A percentile compares a stretch with the other conserved stretches of the same genome.
Conservation (phyloP, 805 yeast species). For the Cyberlindnera samutprakarnensis region DNA sequence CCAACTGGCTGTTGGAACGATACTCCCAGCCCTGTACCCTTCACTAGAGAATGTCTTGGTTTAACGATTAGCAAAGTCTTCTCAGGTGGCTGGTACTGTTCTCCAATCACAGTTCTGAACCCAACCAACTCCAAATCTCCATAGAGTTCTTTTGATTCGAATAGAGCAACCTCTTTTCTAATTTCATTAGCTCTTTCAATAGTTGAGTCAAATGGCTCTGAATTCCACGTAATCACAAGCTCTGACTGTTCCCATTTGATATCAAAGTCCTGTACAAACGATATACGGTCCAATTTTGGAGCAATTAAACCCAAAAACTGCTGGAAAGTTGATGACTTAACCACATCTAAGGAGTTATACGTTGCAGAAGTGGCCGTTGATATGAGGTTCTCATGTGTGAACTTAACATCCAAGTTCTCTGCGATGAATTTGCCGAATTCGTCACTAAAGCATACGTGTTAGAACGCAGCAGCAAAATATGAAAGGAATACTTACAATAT, state of each 20-base stretch:
- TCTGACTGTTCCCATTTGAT: constrained; percentile 9
- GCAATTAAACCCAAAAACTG: constrained; percentile 11
- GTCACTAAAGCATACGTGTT: constrained; percentile 8
- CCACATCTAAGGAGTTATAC: constrained; percentile 7
- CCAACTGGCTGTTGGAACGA: constrained; percentile 25
- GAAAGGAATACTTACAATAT: constrained; percentile 7
- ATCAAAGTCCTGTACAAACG: constrained; percentile 16
- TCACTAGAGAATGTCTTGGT: constrained; percentile 14
- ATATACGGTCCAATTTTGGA: constrained; percentile 12
- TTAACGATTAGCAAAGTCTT: constrained; percentile 18
- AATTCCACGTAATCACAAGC: constrained; percentile 14
- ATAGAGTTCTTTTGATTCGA: constrained; percentile 10
- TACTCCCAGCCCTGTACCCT: constrained; percentile 8
- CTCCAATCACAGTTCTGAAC: constrained; percentile 11
- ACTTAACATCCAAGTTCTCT: constrained; percentile 7
- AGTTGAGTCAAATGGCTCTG: constrained; percentile 14
- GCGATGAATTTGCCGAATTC: constrained; percentile 12
- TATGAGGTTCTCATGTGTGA: constrained; percentile 9
- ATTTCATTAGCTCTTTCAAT: constrained; percentile 5
- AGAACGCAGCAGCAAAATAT: not conserved
- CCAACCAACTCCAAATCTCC: constrained; percentile 20
- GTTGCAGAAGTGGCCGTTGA: constrained; percentile 20
- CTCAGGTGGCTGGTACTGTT: constrained; percentile 16
- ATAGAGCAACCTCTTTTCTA: constrained; percentile 19
- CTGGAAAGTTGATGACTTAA: constrained; percentile 14